Percentiles rank a stretch among this genome's conserved stretches.
Evolutionary conservation across 495 filamentous ascomycete genomes (phyloP).

Genomic region (Talaromyces stipitatus): DNA sequence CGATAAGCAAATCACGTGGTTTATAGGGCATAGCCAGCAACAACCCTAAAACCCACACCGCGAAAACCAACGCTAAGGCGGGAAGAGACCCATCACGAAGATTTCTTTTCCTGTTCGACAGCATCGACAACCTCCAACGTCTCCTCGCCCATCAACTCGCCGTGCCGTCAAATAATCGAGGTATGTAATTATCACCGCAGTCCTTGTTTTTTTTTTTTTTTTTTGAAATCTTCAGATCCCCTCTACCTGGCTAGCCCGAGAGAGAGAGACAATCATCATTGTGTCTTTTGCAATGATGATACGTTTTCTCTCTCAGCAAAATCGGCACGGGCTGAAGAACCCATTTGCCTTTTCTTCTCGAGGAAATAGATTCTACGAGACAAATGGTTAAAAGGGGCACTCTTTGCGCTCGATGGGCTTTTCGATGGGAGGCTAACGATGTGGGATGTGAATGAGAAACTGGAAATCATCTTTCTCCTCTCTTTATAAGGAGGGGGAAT

Average conservation of each 20-base stretch:
- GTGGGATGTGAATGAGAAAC: slow-evolving; percentile 66
- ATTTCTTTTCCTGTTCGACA: slow-evolving; percentile 9
- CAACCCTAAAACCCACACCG: slow-evolving; percentile 6
- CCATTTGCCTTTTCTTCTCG: slow-evolving; percentile 49
- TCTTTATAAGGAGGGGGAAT: neutral
- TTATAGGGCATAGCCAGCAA: neutral
- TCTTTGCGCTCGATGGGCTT: slow-evolving; percentile 67
- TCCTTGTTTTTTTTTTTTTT: neutral
- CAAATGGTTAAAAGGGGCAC: slow-evolving; percentile 56
- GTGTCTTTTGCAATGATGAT: slow-evolving; percentile 42
- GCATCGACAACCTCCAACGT: slow-evolving; percentile 15
- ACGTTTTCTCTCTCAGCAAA: slow-evolving; percentile 60
- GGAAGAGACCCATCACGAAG: neutral
- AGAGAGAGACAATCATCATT: slow-evolving; percentile 38
- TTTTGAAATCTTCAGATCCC: slow-evolving; percentile 31
- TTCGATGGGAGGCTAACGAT: slow-evolving; percentile 34
- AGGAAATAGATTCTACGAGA: neutral
- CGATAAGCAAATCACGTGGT: neutral
- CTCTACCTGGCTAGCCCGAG: slow-evolving; percentile 47
- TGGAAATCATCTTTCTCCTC: slow-evolving; percentile 47
- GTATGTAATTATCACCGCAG: slow-evolving; percentile 29
- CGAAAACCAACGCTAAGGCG: neutral
- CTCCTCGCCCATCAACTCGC: slow-evolving; percentile 1
- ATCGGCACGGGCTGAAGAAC: slow-evolving; percentile 84
- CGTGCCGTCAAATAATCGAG: slow-evolving; percentile 26